Conservation (phyloP, 2,329 filamentous ascomycete species). For the Fusarium sp. region DNA sequence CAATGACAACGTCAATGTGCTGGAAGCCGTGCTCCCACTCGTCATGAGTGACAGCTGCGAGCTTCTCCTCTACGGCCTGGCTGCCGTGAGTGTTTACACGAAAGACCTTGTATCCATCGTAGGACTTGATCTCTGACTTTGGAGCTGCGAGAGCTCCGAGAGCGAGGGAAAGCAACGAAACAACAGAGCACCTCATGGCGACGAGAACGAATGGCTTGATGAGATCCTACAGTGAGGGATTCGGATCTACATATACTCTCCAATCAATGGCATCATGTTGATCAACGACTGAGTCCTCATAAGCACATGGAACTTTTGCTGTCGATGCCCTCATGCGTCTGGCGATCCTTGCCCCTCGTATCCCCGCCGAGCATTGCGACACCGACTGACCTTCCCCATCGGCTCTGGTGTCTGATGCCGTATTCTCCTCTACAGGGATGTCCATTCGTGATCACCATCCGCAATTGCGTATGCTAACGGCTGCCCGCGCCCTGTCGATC, state of each 20-base stretch:
- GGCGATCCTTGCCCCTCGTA: constrained; percentile 19
- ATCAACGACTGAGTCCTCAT: neutral
- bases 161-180: constrained; percentile 31
- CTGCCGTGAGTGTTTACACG: constrained; percentile 59
- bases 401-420: constrained; percentile 9
- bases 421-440: neutral
- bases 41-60: constrained; percentile 42
- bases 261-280: neutral
- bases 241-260: constrained; percentile 10
- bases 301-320: constrained; percentile 19
- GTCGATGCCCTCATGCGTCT: neutral
- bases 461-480: constrained; percentile 12
- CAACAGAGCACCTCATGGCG: constrained; percentile 33
- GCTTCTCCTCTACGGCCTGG: constrained; percentile 49
- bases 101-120: constrained; percentile 54
- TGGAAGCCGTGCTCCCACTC: constrained; percentile 35
- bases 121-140: constrained; percentile 36
- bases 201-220: constrained; percentile 12
- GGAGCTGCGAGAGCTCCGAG: constrained; percentile 33
- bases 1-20: constrained; percentile 49
- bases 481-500: constrained; percentile 25
- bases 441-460: constrained; percentile 15
- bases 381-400: constrained; percentile 27
- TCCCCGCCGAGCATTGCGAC: constrained; percentile 3
- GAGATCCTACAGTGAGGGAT: neutral